Conservation (phyloP, 352 stramenopile species). For the Blastocystis sp. region DNA sequence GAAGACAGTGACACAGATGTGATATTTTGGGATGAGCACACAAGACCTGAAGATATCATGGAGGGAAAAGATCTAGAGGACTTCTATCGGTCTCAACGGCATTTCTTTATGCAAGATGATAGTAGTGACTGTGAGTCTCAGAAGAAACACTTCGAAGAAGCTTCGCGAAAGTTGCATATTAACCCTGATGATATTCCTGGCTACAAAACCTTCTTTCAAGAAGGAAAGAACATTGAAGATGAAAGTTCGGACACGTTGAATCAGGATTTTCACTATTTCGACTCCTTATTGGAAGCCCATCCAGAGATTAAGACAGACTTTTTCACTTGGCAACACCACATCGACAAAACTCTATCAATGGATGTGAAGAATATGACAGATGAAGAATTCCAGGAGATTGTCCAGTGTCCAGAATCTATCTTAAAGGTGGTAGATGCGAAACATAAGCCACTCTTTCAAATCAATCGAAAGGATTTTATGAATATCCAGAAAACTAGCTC, state of each 20-base stretch:
- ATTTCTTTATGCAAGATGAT: background rate
- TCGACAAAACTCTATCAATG: background rate
- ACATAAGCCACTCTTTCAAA: slow-evolving; percentile 24
- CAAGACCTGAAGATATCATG: slow-evolving; percentile 38
- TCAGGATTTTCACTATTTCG: background rate
- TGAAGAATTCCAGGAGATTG: background rate
- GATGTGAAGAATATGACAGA: slow-evolving; percentile 37
- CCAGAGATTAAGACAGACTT: slow-evolving; percentile 21
- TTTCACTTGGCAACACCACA: background rate
- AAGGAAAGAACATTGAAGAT: background rate
- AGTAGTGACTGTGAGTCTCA: slow-evolving; percentile 5
- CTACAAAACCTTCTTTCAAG: slow-evolving; percentile 48
- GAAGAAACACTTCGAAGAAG: slow-evolving; percentile 19
- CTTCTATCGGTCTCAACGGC: background rate
- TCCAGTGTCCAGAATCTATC: background rate
- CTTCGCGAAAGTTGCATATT: background rate
- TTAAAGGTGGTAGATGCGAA: background rate
- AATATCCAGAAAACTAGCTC: background rate
- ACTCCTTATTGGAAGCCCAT: slow-evolving; percentile 13
- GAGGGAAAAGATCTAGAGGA: slow-evolving; percentile 50
- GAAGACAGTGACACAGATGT: slow-evolving; percentile 52
- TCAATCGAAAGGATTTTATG: slow-evolving; percentile 27
- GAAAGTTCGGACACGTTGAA: background rate
- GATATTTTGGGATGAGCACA: slow-evolving; percentile 48
- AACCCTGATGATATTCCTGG: background rate